A percentile compares a stretch with the other conserved stretches of the same genome.
These are phyloP conservation scores for Agrocybe pediades DNA, from an alignment of 768 basidiomycete species.

Conservation along the genomic window DNA sequence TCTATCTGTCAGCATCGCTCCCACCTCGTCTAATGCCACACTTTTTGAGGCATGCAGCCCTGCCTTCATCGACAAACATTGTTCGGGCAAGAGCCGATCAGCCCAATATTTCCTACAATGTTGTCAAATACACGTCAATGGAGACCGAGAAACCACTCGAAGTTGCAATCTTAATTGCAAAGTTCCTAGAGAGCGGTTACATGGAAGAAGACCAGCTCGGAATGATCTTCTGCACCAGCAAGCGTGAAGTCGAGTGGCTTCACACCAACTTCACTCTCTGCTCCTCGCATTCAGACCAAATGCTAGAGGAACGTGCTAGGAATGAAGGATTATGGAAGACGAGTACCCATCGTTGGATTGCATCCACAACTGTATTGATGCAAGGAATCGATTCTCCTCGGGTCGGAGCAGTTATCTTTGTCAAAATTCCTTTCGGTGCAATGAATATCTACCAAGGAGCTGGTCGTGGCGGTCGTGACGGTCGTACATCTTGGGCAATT, in stretches of 20 bases:
- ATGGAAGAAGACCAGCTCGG: constrained; percentile 12
- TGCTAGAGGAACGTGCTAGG: background rate
- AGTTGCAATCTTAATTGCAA: background rate
- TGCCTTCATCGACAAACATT: constrained; percentile 2
- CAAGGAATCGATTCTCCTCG: constrained; percentile 22
- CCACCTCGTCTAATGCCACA: constrained; percentile 5
- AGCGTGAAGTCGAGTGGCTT: background rate
- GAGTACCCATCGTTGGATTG: constrained; percentile 17
- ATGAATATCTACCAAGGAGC: constrained; percentile 21
- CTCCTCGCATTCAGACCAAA: constrained; percentile 8
- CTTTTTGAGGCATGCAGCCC: background rate
- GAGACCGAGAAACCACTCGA: background rate
- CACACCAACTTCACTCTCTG: background rate
- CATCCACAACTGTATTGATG: constrained; percentile 19
- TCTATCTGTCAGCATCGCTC: constrained; percentile 21
- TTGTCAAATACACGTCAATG: background rate
- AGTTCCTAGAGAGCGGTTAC: background rate
- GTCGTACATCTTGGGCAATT: background rate
- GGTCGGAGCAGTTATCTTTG: constrained; percentile 17
- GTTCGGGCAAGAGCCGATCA: constrained; percentile 13
- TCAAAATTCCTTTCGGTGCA: constrained; percentile 16
- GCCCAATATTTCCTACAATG: constrained; percentile 16
- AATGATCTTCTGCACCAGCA: constrained; percentile 15
- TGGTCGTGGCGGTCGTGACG: constrained; percentile 18
- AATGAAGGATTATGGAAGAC: constrained; percentile 13